Conservation (phyloP, 495 filamentous ascomycete genomes). For the Aspergillus sclerotiicarbonarius region DNA sequence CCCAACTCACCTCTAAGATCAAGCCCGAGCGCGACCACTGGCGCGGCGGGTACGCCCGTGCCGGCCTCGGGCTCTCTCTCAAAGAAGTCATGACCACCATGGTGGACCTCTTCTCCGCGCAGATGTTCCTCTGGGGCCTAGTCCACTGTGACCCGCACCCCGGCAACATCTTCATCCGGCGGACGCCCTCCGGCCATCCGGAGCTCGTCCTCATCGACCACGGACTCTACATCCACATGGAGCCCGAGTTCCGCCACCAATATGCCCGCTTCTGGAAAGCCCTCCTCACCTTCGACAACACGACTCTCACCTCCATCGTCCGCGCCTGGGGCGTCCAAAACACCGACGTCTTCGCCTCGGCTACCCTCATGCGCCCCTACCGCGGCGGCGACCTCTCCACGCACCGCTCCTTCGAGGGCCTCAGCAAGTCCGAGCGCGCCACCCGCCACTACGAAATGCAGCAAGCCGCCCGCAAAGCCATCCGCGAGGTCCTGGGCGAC, state of each 20-base stretch:
- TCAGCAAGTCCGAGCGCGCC: slow-evolving; percentile 50
- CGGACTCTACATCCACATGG: slow-evolving; percentile 90
- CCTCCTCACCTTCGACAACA: slow-evolving; percentile 90
- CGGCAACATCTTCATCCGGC: slow-evolving; percentile 93
- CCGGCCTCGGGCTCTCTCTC: slow-evolving; percentile 77
- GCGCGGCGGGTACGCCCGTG: slow-evolving; percentile 65
- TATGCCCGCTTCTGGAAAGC: slow-evolving; percentile 93
- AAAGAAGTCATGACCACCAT: slow-evolving; percentile 93
- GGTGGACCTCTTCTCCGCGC: slow-evolving; percentile 90
- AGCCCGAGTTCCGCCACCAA: slow-evolving; percentile 77
- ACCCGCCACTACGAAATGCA: slow-evolving; percentile 80
- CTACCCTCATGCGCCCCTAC: slow-evolving; percentile 87
- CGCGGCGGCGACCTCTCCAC: slow-evolving; percentile 73
- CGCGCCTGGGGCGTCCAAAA: slow-evolving; percentile 81
- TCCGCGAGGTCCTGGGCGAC: slow-evolving; percentile 81
- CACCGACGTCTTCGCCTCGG: slow-evolving; percentile 84
- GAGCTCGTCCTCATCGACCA: slow-evolving; percentile 97
- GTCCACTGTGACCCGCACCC: slow-evolving; percentile 97
- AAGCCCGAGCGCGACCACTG: slow-evolving; percentile 81
- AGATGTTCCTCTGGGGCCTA: slow-evolving; percentile 94
- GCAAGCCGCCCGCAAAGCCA: slow-evolving; percentile 74
- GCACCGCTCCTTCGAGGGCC: slow-evolving; percentile 57
- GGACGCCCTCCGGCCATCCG: slow-evolving; percentile 73
- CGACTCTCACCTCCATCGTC: slow-evolving; percentile 68
- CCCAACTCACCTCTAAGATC: slow-evolving; percentile 46